Base-by-base conservation (phyloP, 768 basidiomycete genomes). In the Leccinellum rugosiceps region DNA sequence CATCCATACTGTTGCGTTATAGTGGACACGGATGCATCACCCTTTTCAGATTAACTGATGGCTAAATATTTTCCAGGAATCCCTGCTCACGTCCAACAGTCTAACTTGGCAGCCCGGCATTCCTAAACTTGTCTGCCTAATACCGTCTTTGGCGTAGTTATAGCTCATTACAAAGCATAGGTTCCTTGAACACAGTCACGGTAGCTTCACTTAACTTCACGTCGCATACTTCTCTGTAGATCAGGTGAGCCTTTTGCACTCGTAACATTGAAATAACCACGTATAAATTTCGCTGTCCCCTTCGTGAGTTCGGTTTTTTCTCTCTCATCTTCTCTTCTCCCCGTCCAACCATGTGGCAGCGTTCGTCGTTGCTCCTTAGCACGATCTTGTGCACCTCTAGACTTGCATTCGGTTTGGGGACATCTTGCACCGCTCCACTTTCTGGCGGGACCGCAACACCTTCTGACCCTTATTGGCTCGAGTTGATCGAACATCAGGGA, bases 401-500 rank as follows among this genome's bases (percentile, higher is more conserved):
- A 23, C 28, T 21, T 11, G 48, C 26, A 32, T 60, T 60, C 50
- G 80, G 72, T 30, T 72, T 80, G 9, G 82, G 80, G 6, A 70
- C 75, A n/a, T 75, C 77, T n/a, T 84, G 80, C 65, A 68, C 76
- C 30, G 66, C 73, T 32, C 74, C 80, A 25, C 66, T 84, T 4
- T 77, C 77, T 45, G 56, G 73, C 26, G 85, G 85, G 25, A 78
- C 74, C 15, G 83, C 88, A 10, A 31, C 65, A 26, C 23, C 64
- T 10, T 30, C 43, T 15, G 66, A 68, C 26, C 80, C 85, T 1
- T 90, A 81, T 67, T 92, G 89, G 89, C 73, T 88, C 61, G 74
- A 90, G 69, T 80, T 64, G 43, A 89, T 92, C 63, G 77, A 78
- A 43, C 89, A 90, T 64, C 87, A 85, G 67, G 88, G 87, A 30